Base-by-base conservation (phyloP, 352 stramenopile genomes). In the Phytophthora syringae region DNA sequence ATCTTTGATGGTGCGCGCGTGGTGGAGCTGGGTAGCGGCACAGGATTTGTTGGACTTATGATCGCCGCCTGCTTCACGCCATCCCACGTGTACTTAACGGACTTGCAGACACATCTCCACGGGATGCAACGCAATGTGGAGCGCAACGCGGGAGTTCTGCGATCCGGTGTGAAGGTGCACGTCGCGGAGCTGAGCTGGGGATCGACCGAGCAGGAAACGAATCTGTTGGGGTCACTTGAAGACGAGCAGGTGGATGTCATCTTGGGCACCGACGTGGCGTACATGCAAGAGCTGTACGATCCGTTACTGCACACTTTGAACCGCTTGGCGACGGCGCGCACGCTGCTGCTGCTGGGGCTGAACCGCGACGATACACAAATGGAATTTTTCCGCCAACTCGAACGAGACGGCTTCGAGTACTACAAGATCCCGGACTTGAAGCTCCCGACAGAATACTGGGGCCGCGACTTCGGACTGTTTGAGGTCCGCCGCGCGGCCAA, bases 401-500 rank as follows among this genome's bases (percentile, higher is more conserved):
- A 89, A 40, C 66, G 77, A 18, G 69, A 85, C 20, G 84, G 83
- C 47, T 95, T 92, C 37, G 81, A 89, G 62, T 92, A 91, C 74
- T 93, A 95, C 77, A 93, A 90, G 74, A 81, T 95, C 55, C 54
- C 76, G 7, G 84, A 92, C 57, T 70, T 79, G 15, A 64, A 84
- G 47, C 61, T 95, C 10, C 74, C 74, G 12, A 40, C 48, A 25
- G 78, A 84, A 16, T 89, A 81, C 62, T 81, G 79, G 50, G 80
- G 86, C 37, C 90, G 88, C 56, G 86, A 95, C 60, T 95, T 93
- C 74, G 86, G 79, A 9, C 55, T 95, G 15, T 93, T 95, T 51
- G 73, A 93, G 57, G 90, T 95, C 59, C 73, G 67, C 1, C 77
- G 78, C 2, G 32, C 32, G 12, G 32, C 32, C 32, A 16, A 4